phyloP scores from a whole-genome alignment of 2,329 filamentous ascomycete species.

The Botryotinia calthae region DNA sequence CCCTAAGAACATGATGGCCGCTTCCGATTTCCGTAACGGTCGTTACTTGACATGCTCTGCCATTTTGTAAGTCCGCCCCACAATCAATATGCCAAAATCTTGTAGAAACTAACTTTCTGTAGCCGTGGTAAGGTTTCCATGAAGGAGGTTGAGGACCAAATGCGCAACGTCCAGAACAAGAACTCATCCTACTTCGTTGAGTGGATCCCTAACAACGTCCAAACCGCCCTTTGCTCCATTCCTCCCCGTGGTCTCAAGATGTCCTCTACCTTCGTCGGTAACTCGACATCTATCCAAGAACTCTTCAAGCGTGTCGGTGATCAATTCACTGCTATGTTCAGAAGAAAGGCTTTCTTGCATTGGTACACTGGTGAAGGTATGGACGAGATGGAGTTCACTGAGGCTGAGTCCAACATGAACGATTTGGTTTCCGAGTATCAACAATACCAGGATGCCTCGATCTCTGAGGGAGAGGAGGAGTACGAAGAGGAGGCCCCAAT shows the following conservation, averaged over 20 bases:
- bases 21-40: conserved; percentile 98
- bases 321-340: conserved; percentile 99
- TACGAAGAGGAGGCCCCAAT: conserved; percentile 74
- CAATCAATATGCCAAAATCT: background rate
- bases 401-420: conserved; percentile 99
- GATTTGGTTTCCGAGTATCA: conserved; percentile 99
- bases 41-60: conserved; percentile 99
- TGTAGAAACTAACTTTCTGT: conserved; percentile 37
- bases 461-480: conserved; percentile 96
- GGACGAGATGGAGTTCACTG: conserved; percentile 99
- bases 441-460: conserved; percentile 98
- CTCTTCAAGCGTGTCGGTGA: conserved; percentile 99
- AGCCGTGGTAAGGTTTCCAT: conserved; percentile 98
- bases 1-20: conserved; percentile 99
- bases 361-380: conserved; percentile 99
- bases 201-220: conserved; percentile 99
- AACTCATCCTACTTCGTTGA: conserved; percentile 99
- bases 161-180: conserved; percentile 99
- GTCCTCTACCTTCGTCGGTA: conserved; percentile 98
- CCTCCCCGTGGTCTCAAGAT: conserved; percentile 97
- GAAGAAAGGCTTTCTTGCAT: conserved; percentile 99
- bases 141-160: conserved; percentile 99
- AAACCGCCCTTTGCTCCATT: conserved; percentile 98
- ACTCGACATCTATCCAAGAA: conserved; percentile 99
- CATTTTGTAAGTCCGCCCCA: conserved; percentile 65